Conservation (phyloP, 1,284 basidiomycete species). For the Marasmius tenuissimus region DNA sequence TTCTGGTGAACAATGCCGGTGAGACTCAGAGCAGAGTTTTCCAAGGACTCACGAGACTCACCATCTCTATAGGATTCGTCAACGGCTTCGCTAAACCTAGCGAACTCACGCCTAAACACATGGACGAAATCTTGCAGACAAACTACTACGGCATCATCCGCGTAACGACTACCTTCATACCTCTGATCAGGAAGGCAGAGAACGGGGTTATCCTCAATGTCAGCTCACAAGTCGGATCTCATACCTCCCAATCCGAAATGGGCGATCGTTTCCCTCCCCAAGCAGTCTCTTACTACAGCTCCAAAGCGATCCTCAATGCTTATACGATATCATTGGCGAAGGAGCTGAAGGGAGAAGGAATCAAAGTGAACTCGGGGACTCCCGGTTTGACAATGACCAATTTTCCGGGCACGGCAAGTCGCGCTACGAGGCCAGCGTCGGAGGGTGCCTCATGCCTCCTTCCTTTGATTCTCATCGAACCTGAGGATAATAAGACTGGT, state of each 20-base stretch:
- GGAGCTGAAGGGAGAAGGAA: slow-evolving; percentile 21
- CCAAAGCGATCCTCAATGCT: slow-evolving; percentile 16
- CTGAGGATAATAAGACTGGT: slow-evolving; percentile 25
- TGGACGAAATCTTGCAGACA: slow-evolving; percentile 37
- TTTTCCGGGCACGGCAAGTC: slow-evolving; percentile 31
- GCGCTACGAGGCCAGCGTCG: slow-evolving; percentile 34
- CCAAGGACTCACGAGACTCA: no score
- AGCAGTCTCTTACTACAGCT: slow-evolving; percentile 14
- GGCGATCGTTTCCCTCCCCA: slow-evolving; percentile 57
- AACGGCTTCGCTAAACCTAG: slow-evolving; percentile 31
- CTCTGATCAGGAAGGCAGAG: slow-evolving; percentile 29
- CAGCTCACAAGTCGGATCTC: slow-evolving; percentile 2
- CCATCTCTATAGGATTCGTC: slow-evolving; percentile 15
- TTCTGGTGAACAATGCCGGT: slow-evolving; percentile 53
- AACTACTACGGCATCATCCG: slow-evolving; percentile 40
- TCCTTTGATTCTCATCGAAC: slow-evolving; percentile 33
- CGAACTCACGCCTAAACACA: slow-evolving; percentile 27
- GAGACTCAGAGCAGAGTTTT: not conserved
- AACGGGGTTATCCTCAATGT: slow-evolving; percentile 22
- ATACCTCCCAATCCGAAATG: slow-evolving; percentile 31
- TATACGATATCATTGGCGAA: slow-evolving; percentile 14
- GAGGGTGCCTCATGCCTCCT: slow-evolving; percentile 36
- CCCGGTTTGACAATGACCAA: slow-evolving; percentile 43
- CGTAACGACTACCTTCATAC: slow-evolving; percentile 34
- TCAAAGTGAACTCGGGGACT: slow-evolving; percentile 35